Evolutionary conservation across 352 stramenopile genomes (phyloP).

Genomic region (Pythium aquatile): DNA sequence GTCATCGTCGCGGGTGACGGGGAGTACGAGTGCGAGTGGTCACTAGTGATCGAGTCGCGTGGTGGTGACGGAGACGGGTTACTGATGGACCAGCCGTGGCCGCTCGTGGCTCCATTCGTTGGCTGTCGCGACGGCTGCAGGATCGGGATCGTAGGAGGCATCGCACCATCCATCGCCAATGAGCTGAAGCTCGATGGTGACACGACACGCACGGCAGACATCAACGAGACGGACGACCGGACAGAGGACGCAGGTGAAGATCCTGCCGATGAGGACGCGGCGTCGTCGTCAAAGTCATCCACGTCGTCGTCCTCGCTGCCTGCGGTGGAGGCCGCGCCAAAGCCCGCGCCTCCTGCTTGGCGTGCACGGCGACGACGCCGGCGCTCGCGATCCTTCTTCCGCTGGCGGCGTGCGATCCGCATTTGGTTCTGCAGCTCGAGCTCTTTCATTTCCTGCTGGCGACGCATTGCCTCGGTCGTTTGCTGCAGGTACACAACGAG

Average conservation of each 20-base stretch:
- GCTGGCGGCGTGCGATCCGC: conserved; percentile 10
- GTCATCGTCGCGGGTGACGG: background rate
- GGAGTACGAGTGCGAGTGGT: background rate
- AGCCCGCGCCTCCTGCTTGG: background rate
- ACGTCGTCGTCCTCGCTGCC: conserved; percentile 14
- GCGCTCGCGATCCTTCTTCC: conserved; percentile 17
- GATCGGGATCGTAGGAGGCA: conserved; percentile 28
- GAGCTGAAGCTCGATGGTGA: conserved; percentile 16
- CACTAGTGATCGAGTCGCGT: background rate
- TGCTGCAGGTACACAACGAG: conserved; percentile 39
- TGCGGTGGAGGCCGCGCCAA: background rate
- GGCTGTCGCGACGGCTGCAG: conserved; percentile 25
- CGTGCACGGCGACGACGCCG: conserved; percentile 10
- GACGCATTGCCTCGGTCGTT: conserved; percentile 21
- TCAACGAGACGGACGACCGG: conserved; percentile 15
- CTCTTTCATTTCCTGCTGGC: conserved; percentile 27
- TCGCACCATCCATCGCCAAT: background rate
- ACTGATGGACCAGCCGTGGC: conserved; percentile 28
- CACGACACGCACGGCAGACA: conserved; percentile 6
- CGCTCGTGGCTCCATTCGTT: conserved; percentile 18
- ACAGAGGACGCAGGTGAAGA: conserved; percentile 28
- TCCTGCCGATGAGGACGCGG: conserved; percentile 9
- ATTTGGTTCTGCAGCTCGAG: conserved; percentile 23
- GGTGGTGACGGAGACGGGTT: conserved; percentile 13
- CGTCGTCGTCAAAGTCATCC: conserved; percentile 18